Evolutionary conservation across 768 basidiomycete genomes (phyloP), one percentile per base, ranked within the genome.

Genomic region (Termitomyces sp.): DNA sequence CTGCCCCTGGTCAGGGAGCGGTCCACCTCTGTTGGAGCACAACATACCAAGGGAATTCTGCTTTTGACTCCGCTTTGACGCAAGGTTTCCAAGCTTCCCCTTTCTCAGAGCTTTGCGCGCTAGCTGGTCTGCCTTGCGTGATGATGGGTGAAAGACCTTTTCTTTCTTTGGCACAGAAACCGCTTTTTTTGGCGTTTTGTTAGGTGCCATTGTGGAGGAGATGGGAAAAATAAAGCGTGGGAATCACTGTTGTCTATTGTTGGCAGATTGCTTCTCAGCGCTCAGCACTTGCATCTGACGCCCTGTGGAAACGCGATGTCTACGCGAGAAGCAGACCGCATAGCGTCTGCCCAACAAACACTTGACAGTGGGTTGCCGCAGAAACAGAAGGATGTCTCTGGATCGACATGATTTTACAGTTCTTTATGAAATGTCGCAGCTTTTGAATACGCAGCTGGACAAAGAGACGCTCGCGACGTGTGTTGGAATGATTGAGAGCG

Each of bases 401-500:
- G 28, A 35, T 26, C 50, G 30, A 55, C 18, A 43, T 32, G 30
- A 63, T 61, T 46, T 57, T 35, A 53, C 63, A 96, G 94, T 89
- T 63, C 79, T 96, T 28, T 82, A 87, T 67, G 93, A 95, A 60
- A 90, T 96, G 57, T 93, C 94, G 20, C 91, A 94, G 73, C 74
- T 95, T 49, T 74, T 96, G 52, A 90, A 94, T 63, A 95, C 94
- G 0, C 84, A 88, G 58, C 79, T 96, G 44, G 93, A 95, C 75
- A 92, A 90, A 67, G 90, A 93, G 69, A 92, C 91, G 2, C 82
- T 96, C n/a, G 92, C 89, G 38, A 94, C 90, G 28, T 96, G 94
- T 70, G 86, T 96, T 26, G 82, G 87, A 43, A 87, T 96, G 88
- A 93, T 96, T 65, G 94, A 96, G 74, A 87, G 84, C 61, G 94